Conservation (phyloP, 2,329 filamentous ascomycete species). For the Penicillium carneum region DNA sequence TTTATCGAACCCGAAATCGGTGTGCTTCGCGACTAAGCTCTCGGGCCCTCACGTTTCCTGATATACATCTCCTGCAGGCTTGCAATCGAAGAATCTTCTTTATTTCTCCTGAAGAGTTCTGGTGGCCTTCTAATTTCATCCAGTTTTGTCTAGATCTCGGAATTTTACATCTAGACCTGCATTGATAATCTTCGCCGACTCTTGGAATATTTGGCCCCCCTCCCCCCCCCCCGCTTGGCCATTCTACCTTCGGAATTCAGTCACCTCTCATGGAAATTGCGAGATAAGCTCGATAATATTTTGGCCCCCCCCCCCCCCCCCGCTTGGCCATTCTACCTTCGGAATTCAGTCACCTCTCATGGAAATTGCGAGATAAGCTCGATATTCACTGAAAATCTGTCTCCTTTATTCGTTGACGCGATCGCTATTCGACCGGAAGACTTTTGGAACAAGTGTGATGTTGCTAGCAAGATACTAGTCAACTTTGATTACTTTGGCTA, state of each 20-base stretch:
- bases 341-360: constrained; percentile 27
- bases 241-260: constrained; percentile 26
- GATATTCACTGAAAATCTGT: constrained; percentile 12
- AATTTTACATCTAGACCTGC: constrained; percentile 14
- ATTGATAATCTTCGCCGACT: constrained; percentile 10
- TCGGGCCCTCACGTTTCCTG: constrained; percentile 24
- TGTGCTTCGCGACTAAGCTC: constrained; percentile 28
- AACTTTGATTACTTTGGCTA: constrained; percentile 28
- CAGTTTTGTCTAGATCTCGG: neutral
- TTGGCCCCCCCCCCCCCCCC: constrained; percentile 12
- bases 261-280: constrained; percentile 28
- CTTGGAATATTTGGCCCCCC: constrained; percentile 7
- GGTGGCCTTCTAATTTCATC: constrained; percentile 12
- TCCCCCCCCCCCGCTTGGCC: constrained; percentile 25
- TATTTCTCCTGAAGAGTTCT: constrained; percentile 15
- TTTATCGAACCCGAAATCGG: constrained; percentile 6
- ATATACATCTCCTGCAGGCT: constrained; percentile 21
- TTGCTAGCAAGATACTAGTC: constrained; percentile 33
- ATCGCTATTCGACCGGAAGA: constrained; percentile 1
- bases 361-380: constrained; percentile 24
- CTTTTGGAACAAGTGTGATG: constrained; percentile 32
- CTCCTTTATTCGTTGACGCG: neutral
- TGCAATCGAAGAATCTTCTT: neutral
- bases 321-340: constrained; percentile 29
- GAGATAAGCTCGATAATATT: constrained; percentile 22